A percentile compares a stretch with the other conserved stretches of the same genome.
phyloP scores from a whole-genome alignment of 805 yeast species.

The Starmerella sp. region DNA sequence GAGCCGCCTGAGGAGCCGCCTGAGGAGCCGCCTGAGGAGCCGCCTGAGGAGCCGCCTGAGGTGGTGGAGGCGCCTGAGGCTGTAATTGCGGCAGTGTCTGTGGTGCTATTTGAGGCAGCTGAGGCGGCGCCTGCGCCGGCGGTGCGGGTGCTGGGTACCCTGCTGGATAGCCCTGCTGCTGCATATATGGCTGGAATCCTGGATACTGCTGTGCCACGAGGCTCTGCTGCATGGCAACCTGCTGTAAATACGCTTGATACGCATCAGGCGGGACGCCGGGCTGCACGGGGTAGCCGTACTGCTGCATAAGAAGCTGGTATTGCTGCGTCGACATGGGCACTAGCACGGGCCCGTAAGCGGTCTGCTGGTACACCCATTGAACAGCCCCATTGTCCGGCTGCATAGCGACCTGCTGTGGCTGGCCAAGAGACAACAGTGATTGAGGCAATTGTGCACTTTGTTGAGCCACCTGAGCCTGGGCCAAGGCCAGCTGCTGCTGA shows the following conservation, averaged over 20 bases:
- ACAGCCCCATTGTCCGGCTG: neutral
- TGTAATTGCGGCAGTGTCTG: neutral
- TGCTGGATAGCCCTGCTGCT: neutral
- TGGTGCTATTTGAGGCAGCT: neutral
- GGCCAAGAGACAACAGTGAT: neutral
- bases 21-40: constrained; percentile 22
- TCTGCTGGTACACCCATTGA: constrained; percentile 16
- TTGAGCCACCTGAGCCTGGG: neutral
- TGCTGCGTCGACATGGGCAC: constrained; percentile 23
- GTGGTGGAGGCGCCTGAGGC: neutral
- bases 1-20: neutral
- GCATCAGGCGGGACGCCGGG: constrained; percentile 4
- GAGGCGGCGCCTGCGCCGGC: constrained; percentile 1
- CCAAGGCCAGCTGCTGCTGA: neutral
- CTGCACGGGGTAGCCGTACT: constrained; percentile 2
- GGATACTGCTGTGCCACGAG: constrained; percentile 6
- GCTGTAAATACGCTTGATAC: constrained; percentile 13
- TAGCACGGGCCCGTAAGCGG: constrained; percentile 17
- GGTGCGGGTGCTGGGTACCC: neutral
- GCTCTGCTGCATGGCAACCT: constrained; percentile 10
- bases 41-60: constrained; percentile 15
- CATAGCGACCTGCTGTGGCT: neutral
- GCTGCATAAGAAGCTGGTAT: constrained; percentile 15
- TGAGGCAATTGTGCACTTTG: neutral
- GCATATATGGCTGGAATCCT: neutral